A percentile compares a stretch with the other conserved stretches of the same genome.
These are phyloP conservation scores for Lasiodiplodia hormozganensis DNA, from an alignment of 2,329 filamentous ascomycete species.

Conservation along the genomic window DNA sequence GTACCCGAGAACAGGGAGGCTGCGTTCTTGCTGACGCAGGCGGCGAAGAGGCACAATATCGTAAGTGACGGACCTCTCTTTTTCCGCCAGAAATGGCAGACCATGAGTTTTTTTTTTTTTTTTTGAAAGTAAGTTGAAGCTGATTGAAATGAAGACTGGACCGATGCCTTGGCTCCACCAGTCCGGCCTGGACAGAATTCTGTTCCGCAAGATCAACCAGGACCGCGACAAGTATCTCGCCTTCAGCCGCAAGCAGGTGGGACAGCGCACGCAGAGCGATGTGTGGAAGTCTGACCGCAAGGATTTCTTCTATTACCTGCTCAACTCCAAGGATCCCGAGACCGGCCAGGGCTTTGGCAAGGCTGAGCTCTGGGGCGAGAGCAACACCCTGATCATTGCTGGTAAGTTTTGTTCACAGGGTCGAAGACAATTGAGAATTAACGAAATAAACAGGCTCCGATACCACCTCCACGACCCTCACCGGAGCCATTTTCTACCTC, in stretches of 20 bases:
- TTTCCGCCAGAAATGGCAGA: too few species aligned
- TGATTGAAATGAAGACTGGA: background rate
- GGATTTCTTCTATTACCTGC: conserved; percentile 58
- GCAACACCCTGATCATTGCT: conserved; percentile 57
- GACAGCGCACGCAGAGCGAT: conserved; percentile 13
- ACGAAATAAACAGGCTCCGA: conserved; percentile 44
- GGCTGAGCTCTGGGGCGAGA: conserved; percentile 58
- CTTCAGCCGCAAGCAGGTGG: conserved; percentile 37
- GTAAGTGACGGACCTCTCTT: conserved; percentile 32
- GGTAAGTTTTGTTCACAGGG: background rate
- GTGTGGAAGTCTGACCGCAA: conserved; percentile 33
- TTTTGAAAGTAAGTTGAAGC: background rate
- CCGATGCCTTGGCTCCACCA: conserved; percentile 34
- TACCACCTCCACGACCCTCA: conserved; percentile 53
- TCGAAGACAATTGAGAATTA: background rate
- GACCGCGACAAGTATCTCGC: conserved; percentile 39
- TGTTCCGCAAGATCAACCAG: conserved; percentile 41
- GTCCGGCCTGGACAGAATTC: conserved; percentile 37
- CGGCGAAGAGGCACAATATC: conserved; percentile 44
- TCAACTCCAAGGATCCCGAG: conserved; percentile 55
- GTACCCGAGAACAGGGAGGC: conserved; percentile 35
- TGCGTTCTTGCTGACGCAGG: conserved; percentile 39
- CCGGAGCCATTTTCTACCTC: conserved; percentile 54
- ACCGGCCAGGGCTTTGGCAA: conserved; percentile 52
- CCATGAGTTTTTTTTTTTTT: background rate